Base-by-base conservation (phyloP, 768 basidiomycete species). In the Calocybe indica region DNA sequence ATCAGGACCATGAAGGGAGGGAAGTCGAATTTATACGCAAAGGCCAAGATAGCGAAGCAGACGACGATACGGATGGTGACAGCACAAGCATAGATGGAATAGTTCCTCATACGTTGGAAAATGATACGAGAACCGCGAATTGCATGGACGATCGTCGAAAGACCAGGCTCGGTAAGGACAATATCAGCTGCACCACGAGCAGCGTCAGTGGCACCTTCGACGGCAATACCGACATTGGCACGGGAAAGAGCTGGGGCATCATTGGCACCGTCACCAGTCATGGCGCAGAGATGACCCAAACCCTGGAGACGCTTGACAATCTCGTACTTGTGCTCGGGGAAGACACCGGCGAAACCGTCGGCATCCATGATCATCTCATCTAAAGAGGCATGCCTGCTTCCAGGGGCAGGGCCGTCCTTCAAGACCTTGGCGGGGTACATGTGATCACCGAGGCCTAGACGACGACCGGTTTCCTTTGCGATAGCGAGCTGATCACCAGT, bases 401-500 rank as follows among this genome's bases (percentile, higher is more conserved):
- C 92, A 49, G 90, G 87, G 40, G 80, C 78, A 58, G 94, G 94
- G 6, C 95, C 95, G 39, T 96, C 91, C 80, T 96, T 95, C 64
- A 98, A 81, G n/a, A 97, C 95, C 78, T 92, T 96, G 47, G 94
- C 89, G 37, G 95, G 85, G 76, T 96, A 97, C 95, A 98, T 98
- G 77, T 97, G 94, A 69, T 97, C 95, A 63, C 95, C 95, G 51
- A 98, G 76, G 57, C 95, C 94, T 42, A 98, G 89, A 73, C 95
- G 90, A 66, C 95, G 89, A 51, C 95, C 95, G 52, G 95, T 97
- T 70, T 98, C 95, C 80, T 98, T 98, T 34, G 95, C 95, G 58
- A 98, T 98, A 55, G 95, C 95, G 63, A 98, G 91, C 75, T 98
- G 95, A 66, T 98, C 95, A 76, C 95, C 95, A n/a, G 95, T 98